Conservation (phyloP, 805 yeast genomes). For the Teunomyces aglyptinius region DNA sequence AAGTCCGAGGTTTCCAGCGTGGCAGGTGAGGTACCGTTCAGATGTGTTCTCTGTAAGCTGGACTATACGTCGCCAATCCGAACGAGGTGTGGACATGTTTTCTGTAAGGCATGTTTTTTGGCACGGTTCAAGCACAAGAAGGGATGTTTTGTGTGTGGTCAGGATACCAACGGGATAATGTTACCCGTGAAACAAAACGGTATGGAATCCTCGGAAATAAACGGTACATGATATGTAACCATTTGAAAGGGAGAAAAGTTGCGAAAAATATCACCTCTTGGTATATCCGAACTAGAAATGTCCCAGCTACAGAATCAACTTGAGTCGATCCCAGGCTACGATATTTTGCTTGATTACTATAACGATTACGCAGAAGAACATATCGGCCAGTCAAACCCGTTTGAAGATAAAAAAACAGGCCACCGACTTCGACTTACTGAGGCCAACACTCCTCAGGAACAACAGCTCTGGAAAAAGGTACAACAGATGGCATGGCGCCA, state of each 20-base stretch:
- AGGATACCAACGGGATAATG: constrained; percentile 60
- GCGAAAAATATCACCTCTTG: neutral
- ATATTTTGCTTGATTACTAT: constrained; percentile 52
- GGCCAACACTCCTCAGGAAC: constrained; percentile 50
- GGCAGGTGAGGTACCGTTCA: neutral
- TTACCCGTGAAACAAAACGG: constrained; percentile 45
- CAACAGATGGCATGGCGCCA: constrained; percentile 83
- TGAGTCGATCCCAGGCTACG: constrained; percentile 55
- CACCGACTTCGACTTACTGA: constrained; percentile 61
- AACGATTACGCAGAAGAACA: constrained; percentile 68
- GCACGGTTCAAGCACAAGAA: constrained; percentile 38
- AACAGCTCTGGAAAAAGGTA: constrained; percentile 67
- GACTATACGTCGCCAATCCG: constrained; percentile 56
- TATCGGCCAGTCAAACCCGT: constrained; percentile 67
- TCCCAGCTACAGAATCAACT: constrained; percentile 16
- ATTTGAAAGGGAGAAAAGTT: neutral
- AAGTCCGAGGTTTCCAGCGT: neutral
- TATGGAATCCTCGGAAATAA: neutral
- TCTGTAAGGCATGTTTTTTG: constrained; percentile 62
- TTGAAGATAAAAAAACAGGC: constrained; percentile 51
- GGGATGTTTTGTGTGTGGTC: constrained; percentile 57
- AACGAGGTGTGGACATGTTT: constrained; percentile 62
- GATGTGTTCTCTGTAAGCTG: constrained; percentile 45
- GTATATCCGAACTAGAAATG: constrained; percentile 5
- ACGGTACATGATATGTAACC: neutral